Evolutionary conservation across 768 basidiomycete species (phyloP), one percentile per base, ranked within the genome.

Genomic region (Podaxis rugospora): DNA sequence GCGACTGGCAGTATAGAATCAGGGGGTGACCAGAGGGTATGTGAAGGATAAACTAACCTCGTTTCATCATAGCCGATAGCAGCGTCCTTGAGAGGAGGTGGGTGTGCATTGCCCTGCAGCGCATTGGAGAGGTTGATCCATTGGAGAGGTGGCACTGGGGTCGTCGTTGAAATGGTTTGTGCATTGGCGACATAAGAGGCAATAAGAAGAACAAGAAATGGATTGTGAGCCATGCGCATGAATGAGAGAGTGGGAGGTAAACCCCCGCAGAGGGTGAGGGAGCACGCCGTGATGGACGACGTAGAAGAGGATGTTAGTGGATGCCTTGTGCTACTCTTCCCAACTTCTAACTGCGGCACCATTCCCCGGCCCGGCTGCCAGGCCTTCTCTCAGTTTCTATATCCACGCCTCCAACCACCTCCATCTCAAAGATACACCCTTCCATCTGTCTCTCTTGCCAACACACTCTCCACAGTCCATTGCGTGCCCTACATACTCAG

Each of bases 81-180:
- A 5, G 89, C 83, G 66, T 89, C 86, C 70, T 84, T 88, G 64
- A 92, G 78, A 35, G 84, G 81, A 5, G 86, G 85, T 5, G 88
- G 83, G 1, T 76, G 71, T 3, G 81, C 58, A 1, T 86, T 70
- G 35, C 89, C 88, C 32, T 72, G 73, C 46, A 89, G 74, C 55
- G 85, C 74, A 64, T 65, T 63, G 4, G 87, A 82, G 66, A 92
- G 75, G 71, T 90, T 89, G 69, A 93, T 83, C 91, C 86, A 89
- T 72, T 90, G 86, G 3, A 89, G 75, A 42, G 86, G 86, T 25
- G 87, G 87, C 5, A 87, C 74, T 3, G 85, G 76, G 39, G 78
- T 80, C 63, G 65, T 71, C 1, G 82, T 84, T 14, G 86, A 81
- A 56, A 84, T 80, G 55, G 76, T 71, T 66, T 83, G 83, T 55